Base-by-base conservation (phyloP, 78 protist genomes). In the Paratrimastix pyriformis region DNA sequence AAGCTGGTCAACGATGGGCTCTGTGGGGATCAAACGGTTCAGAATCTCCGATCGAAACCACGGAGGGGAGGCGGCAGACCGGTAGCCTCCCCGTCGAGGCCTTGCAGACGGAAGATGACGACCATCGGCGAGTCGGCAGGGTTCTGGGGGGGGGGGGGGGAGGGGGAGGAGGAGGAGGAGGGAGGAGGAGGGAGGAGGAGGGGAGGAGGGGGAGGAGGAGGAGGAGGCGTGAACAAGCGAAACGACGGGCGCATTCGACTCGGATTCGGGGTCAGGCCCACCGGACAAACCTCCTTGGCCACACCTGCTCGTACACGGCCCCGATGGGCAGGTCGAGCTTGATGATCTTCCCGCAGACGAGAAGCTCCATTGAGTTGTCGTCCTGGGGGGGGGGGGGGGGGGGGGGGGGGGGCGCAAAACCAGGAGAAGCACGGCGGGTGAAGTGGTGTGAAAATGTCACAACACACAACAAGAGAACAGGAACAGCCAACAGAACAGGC, bases 51-150 rank as follows among this genome's bases (percentile, higher is more conserved):
- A n/a, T n/a, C n/a, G n/a, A n/a, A n/a, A n/a, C n/a, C n/a, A n/a
- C n/a, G n/a, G n/a, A n/a, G n/a, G n/a, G n/a, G n/a, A n/a, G n/a
- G n/a, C n/a, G n/a, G n/a, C 58, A 26, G 58, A 24, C 26, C 58
- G 8, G 93, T 91, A 30, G 95, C 95, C 74, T 90, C 93, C 33
- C 95, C 95, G 59, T 89, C 93, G 42, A 84, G 77, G 44, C 87
- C 93, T 46, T 86, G 90, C 50, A 90, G 83, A 38, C 93, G 79
- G 58, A 88, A 91, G 9, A 84, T 43, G 3, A 91, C 90, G 21
- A 32, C 60, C 93, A 91, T 91, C 8, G 92, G 92, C 3, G 71
- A 32, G 71, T n/a, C n/a, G n/a, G n/a, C n/a, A n/a, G n/a, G n/a
- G n/a, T n/a, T n/a, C n/a, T n/a, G n/a, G n/a, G n/a, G n/a, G n/a